Percentiles rank a stretch among this genome's conserved stretches.
These are phyloP conservation scores for Thymus quinquecostatus DNA, from an alignment of 257 asterid species.

Conservation along the genomic window DNA sequence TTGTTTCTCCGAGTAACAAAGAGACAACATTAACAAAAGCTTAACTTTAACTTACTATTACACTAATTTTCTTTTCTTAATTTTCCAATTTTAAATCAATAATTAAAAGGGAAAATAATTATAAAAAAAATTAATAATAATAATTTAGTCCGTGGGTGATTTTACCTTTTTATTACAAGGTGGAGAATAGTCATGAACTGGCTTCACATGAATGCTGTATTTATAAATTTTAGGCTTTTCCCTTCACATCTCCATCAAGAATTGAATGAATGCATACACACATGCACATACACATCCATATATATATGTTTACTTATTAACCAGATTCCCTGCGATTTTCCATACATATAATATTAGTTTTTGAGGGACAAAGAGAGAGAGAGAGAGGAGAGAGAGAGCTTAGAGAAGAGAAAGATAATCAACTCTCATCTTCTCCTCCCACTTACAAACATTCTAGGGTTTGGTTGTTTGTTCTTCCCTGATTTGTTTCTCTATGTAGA, in stretches of 20 bases:
- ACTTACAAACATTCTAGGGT: slow-evolving; percentile 56
- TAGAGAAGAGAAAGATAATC: slow-evolving; percentile 10
- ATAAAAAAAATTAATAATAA: neutral
- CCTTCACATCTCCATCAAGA: slow-evolving; percentile 44
- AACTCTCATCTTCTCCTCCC: slow-evolving; percentile 43
- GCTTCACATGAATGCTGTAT: slow-evolving; percentile 56
- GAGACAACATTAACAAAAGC: slow-evolving; percentile 57
- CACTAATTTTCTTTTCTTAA: slow-evolving; percentile 32
- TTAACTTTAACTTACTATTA: slow-evolving; percentile 61
- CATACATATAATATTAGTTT: slow-evolving; percentile 31
- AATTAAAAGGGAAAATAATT: too few relatives aligned
- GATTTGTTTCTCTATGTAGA: slow-evolving; percentile 31
- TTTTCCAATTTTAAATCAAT: too few relatives aligned
- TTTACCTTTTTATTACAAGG: slow-evolving; percentile 41
- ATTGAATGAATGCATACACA: slow-evolving; percentile 31
- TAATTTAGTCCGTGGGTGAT: slow-evolving; percentile 42
- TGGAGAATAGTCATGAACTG: slow-evolving; percentile 54
- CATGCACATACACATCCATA: slow-evolving; percentile 8
- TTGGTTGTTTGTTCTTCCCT: slow-evolving; percentile 46
- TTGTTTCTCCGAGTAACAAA: slow-evolving; percentile 51
- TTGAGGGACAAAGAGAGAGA: slow-evolving; percentile 35
- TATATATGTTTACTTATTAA: slow-evolving; percentile 21
- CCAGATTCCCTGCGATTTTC: slow-evolving; percentile 39
- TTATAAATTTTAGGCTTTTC: slow-evolving; percentile 23
- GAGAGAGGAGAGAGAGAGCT: slow-evolving; percentile 32